These are phyloP conservation scores for Fragaria nilgerrensis DNA, from an alignment of 306 rosid genomes.

Conservation along the genomic window DNA sequence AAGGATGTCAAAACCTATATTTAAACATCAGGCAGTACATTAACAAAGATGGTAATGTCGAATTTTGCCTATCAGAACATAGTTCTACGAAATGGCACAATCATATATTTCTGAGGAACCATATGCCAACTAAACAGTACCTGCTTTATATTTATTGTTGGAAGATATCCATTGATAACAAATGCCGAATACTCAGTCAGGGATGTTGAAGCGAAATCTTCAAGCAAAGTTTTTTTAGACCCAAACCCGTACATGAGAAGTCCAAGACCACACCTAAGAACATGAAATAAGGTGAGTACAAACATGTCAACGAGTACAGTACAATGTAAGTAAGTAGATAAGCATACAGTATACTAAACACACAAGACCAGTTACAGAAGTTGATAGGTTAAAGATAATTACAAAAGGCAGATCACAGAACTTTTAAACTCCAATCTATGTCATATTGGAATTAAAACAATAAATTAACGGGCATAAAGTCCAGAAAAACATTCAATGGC, in stretches of 20 bases:
- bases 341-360: neutral
- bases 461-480: neutral
- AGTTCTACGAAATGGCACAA: neutral
- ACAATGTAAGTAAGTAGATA: neutral
- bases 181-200: constrained; percentile 64
- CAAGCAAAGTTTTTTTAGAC: constrained; percentile 81
- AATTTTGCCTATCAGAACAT: neutral
- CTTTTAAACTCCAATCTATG: neutral
- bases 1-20: constrained; percentile 64
- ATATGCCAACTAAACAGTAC: constrained; percentile 21
- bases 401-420: neutral
- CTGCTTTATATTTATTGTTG: constrained; percentile 74
- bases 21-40: neutral
- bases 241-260: constrained; percentile 96
- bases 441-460: neutral
- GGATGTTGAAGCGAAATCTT: constrained; percentile 79
- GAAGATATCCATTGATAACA: constrained; percentile 92
- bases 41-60: neutral
- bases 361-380: neutral
- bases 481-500: neutral
- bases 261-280: constrained; percentile 63
- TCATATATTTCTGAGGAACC: neutral
- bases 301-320: neutral
- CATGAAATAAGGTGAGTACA: neutral
- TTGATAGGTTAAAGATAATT: neutral